These are phyloP conservation scores for Claviceps africana DNA, from an alignment of 2,329 filamentous ascomycete species.

Conservation along the genomic window DNA sequence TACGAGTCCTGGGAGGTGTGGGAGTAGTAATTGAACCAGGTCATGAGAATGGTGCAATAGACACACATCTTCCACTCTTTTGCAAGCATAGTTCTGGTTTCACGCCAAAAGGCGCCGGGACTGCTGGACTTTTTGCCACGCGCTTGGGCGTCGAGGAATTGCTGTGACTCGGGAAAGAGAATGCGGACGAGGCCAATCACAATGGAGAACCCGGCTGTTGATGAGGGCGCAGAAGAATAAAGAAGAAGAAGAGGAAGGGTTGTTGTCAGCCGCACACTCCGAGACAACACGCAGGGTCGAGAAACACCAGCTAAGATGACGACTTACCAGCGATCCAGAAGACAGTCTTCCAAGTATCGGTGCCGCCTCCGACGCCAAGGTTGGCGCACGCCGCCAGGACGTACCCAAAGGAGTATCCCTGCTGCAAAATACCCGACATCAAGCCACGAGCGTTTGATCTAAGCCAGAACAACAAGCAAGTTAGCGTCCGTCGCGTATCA, in stretches of 20 bases:
- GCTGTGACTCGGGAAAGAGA: constrained; percentile 58
- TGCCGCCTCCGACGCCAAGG: constrained; percentile 52
- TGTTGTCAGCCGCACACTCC: background rate
- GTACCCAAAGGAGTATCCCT: constrained; percentile 71
- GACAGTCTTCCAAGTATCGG: constrained; percentile 58
- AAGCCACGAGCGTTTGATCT: constrained; percentile 56
- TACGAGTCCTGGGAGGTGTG: constrained; percentile 73
- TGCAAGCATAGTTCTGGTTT: constrained; percentile 52
- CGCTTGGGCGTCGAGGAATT: constrained; percentile 58
- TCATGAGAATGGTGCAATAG: constrained; percentile 69
- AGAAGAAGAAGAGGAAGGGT: background rate
- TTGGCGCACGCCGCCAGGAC: constrained; percentile 65
- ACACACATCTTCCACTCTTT: constrained; percentile 65
- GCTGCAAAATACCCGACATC: constrained; percentile 71
- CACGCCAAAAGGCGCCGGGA: constrained; percentile 48
- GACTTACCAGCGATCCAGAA: constrained; percentile 50
- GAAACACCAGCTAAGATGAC: background rate
- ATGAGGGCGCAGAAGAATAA: background rate
- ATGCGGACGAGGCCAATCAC: constrained; percentile 53
- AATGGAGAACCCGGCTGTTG: constrained; percentile 47
- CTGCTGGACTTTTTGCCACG: constrained; percentile 35
- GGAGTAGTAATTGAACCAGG: constrained; percentile 61
- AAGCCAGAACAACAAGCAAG: constrained; percentile 8
- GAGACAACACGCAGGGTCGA: background rate
- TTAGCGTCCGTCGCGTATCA: constrained; percentile 1